phyloP scores from a whole-genome alignment of 2,329 filamentous ascomycete species.

The Cladosporium phlei region DNA sequence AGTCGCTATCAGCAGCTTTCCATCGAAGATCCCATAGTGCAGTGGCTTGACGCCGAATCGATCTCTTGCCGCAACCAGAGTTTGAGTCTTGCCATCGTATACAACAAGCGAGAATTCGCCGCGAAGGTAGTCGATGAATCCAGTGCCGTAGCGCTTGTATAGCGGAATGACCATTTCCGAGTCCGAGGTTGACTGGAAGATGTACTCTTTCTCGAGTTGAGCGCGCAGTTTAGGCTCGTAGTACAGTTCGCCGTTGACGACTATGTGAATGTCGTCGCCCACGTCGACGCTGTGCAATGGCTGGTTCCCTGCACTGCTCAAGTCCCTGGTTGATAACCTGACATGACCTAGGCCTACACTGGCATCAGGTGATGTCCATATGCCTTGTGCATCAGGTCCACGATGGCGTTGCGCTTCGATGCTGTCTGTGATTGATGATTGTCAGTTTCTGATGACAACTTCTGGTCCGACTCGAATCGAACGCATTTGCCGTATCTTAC shows the following conservation, averaged over 20 bases:
- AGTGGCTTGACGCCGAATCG: neutral
- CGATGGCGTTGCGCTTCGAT: too few species aligned
- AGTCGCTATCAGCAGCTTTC: neutral
- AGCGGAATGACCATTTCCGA: neutral
- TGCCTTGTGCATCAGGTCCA: too few species aligned
- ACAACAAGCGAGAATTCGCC: constrained; percentile 1
- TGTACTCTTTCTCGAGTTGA: neutral
- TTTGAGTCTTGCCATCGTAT: neutral
- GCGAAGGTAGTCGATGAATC: neutral
- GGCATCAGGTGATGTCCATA: too few species aligned
- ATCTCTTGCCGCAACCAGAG: neutral
- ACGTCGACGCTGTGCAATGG: neutral
- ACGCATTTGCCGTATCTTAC: too few species aligned
- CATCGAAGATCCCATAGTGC: neutral
- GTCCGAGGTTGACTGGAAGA: neutral
- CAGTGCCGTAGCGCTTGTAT: neutral
- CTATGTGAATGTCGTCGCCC: neutral
- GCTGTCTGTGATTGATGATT: too few species aligned
- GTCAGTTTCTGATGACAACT: too few species aligned
- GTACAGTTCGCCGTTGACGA: neutral
- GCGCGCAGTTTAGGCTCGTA: neutral
- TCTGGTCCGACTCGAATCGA: too few species aligned
- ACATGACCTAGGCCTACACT: neutral
- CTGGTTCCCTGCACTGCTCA: neutral
- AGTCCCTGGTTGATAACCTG: neutral